phyloP scores from a whole-genome alignment of 2,329 filamentous ascomycete species.

The Graphilbum ipis-grandicollis region DNA sequence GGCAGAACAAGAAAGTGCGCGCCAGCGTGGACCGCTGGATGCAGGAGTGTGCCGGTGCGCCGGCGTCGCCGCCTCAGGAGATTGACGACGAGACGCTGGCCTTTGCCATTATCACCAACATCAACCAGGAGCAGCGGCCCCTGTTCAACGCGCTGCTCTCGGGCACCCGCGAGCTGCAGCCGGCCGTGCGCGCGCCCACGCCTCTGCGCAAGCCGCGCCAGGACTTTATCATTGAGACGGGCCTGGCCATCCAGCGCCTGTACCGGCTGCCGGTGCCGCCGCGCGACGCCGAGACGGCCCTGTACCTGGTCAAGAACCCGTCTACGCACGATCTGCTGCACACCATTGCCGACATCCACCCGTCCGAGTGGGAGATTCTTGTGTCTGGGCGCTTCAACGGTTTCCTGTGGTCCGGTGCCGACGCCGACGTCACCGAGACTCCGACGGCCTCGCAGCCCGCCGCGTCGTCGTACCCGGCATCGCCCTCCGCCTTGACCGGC shows the following conservation, averaged over 20 bases:
- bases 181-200: conserved; percentile 47
- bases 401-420: conserved; percentile 85
- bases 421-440: conserved; percentile 38
- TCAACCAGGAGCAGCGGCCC: conserved; percentile 58
- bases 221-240: conserved; percentile 57
- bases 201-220: conserved; percentile 48
- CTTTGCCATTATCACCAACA: conserved; percentile 82
- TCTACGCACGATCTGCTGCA: conserved; percentile 71
- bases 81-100: conserved; percentile 87
- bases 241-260: conserved; percentile 64
- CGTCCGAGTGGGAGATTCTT: conserved; percentile 92
- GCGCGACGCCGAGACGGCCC: conserved; percentile 69
- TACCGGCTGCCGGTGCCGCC: conserved; percentile 60
- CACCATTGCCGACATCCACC: conserved; percentile 73
- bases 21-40: conserved; percentile 87
- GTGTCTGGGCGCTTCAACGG: conserved; percentile 89
- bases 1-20: conserved; percentile 83
- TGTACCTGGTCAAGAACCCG: conserved; percentile 72
- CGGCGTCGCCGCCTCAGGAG: conserved; percentile 63
- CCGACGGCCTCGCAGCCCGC: conserved; percentile 18
- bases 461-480: conserved; percentile 11
- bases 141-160: conserved; percentile 68
- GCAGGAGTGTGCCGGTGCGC: conserved; percentile 56
- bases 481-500: too few species aligned
- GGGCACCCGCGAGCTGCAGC: conserved; percentile 38